These are phyloP conservation scores for Saccharomycopsis javanensis DNA, from an alignment of 805 yeast genomes.

Conservation along the genomic window DNA sequence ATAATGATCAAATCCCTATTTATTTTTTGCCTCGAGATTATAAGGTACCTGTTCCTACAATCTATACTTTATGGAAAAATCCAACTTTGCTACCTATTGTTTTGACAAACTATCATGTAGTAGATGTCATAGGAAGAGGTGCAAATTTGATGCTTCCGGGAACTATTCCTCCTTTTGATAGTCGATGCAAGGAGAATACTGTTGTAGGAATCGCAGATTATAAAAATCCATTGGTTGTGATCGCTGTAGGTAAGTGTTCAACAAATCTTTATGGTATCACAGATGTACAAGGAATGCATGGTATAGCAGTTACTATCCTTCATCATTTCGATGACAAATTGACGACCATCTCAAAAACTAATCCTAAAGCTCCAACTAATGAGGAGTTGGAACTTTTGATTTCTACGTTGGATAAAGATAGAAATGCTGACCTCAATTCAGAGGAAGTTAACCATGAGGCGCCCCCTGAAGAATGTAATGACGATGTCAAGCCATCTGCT, in stretches of 20 bases:
- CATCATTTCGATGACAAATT: constrained; percentile 64
- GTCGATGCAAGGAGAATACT: constrained; percentile 30
- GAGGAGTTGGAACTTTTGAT: constrained; percentile 23
- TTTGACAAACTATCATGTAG: constrained; percentile 63
- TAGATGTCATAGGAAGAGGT: constrained; percentile 62
- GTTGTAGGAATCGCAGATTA: constrained; percentile 65
- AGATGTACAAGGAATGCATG: constrained; percentile 52
- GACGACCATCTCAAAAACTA: constrained; percentile 38
- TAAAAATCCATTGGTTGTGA: constrained; percentile 48
- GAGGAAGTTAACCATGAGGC: neutral
- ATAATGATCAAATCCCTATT: constrained; percentile 53
- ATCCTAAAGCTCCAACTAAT: constrained; percentile 34
- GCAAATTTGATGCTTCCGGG: constrained; percentile 81
- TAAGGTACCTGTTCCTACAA: constrained; percentile 49
- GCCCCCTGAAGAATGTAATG: neutral
- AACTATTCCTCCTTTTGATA: constrained; percentile 36
- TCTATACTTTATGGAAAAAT: constrained; percentile 61
- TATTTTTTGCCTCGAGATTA: constrained; percentile 61
- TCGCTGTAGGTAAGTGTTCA: constrained; percentile 62
- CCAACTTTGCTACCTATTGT: constrained; percentile 61
- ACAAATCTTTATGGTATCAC: constrained; percentile 36
- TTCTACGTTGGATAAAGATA: too few species aligned
- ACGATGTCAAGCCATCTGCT: constrained; percentile 6
- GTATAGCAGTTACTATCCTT: constrained; percentile 68
- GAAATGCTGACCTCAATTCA: neutral